Percentiles rank a stretch among this genome's conserved stretches.
Evolutionary conservation across 192 early-diverging fungal species (phyloP).

Genomic region (Dimargaris verticillata): DNA sequence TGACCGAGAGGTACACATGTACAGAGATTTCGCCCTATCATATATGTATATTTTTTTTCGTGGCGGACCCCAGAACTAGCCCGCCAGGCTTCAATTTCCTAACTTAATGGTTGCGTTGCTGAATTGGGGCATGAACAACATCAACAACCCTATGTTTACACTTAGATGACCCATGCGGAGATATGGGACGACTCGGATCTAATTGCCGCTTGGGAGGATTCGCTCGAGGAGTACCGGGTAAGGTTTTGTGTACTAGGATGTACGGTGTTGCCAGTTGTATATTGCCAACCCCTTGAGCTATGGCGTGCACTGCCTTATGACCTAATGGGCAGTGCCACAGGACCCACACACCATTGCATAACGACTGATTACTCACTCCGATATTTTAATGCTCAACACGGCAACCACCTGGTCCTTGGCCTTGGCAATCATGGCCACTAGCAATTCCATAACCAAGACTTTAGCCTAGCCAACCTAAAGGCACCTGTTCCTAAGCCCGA

Average conservation of each 20-base stretch:
- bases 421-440: no score
- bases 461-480: no score
- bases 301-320: not conserved
- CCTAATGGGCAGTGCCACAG: not conserved
- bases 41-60: no score
- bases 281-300: not conserved
- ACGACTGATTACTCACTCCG: not conserved
- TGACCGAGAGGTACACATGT: no score
- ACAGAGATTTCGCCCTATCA: no score
- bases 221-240: not conserved
- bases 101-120: no score
- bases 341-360: not conserved
- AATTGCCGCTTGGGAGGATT: not conserved
- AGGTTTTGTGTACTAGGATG: not conserved
- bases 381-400: not conserved
- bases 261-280: not conserved
- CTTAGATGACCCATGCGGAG: not conserved
- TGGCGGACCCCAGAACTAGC: no score
- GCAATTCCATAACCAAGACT: no score
- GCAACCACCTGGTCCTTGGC: not conserved
- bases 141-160: no score
- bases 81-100: no score
- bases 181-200: constrained; percentile 6
- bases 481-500: no score
- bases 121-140: no score